A percentile compares a stretch with the other conserved stretches of the same genome.
Conservation (phyloP, 176 grass and related monocot species). For the Juncus inflexus region DNA sequence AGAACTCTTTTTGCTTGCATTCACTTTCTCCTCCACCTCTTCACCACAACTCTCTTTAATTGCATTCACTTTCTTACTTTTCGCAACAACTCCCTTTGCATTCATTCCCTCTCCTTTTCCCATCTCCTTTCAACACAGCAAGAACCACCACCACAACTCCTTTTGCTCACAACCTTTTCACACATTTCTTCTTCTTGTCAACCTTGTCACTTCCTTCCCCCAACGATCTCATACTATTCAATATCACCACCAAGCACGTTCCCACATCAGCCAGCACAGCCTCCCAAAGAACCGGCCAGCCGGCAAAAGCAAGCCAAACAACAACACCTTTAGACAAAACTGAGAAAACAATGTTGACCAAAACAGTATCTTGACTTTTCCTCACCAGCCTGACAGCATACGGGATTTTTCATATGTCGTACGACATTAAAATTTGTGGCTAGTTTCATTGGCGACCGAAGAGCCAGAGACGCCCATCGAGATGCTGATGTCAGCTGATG, state of each 20-base stretch:
- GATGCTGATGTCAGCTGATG: slow-evolving; percentile 48
- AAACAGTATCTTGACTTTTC: slow-evolving; percentile 30
- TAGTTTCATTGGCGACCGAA: slow-evolving; percentile 59
- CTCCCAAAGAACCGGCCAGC: slow-evolving; percentile 52
- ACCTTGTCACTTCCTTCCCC: background rate
- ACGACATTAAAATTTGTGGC: slow-evolving; percentile 70
- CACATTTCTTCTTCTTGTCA: background rate
- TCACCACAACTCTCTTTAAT: background rate
- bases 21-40: no score
- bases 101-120: background rate
- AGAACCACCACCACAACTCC: background rate
- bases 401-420: slow-evolving; percentile 46
- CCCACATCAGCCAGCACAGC: slow-evolving; percentile 64
- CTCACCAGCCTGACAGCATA: slow-evolving; percentile 38
- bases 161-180: background rate
- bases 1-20: no score
- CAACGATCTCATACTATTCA: slow-evolving; percentile 55
- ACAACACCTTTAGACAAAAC: slow-evolving; percentile 31
- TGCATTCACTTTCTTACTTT: background rate
- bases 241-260: slow-evolving; percentile 56
- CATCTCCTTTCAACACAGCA: background rate
- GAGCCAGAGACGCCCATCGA: slow-evolving; percentile 68
- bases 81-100: slow-evolving; percentile 10
- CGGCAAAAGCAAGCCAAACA: slow-evolving; percentile 31
- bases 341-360: slow-evolving; percentile 37